Percentiles rank a stretch among this genome's conserved stretches.
Conservation (phyloP, 805 yeast genomes). For the Maudiozyma pseudohumilis region DNA sequence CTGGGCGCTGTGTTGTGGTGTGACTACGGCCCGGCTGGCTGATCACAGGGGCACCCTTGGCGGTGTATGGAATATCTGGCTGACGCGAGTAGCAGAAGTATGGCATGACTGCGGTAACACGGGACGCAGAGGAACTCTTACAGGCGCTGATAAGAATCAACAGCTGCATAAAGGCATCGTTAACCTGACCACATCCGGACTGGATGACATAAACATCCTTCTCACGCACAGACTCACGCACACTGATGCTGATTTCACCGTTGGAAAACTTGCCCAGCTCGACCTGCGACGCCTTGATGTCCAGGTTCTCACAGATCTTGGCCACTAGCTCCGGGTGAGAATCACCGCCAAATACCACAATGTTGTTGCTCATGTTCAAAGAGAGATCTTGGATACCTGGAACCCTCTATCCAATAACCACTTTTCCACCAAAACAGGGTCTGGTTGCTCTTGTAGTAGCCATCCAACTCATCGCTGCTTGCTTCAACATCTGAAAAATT, state of each 20-base stretch:
- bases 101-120: constrained; percentile 88
- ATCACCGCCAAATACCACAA: constrained; percentile 82
- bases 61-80: constrained; percentile 81
- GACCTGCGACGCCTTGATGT: constrained; percentile 63
- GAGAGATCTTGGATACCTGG: too few species aligned
- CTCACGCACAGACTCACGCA: constrained; percentile 84
- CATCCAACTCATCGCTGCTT: too few species aligned
- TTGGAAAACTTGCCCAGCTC: constrained; percentile 63
- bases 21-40: constrained; percentile 25
- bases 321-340: constrained; percentile 75
- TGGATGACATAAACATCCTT: constrained; percentile 91
- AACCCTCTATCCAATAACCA: too few species aligned
- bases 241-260: constrained; percentile 87
- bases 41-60: constrained; percentile 61
- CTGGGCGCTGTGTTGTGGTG: constrained; percentile 17
- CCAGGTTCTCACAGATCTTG: constrained; percentile 65
- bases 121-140: constrained; percentile 78
- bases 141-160: constrained; percentile 84
- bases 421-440: too few species aligned
- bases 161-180: constrained; percentile 76
- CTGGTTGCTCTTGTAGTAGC: too few species aligned
- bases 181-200: constrained; percentile 77
- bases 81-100: constrained; percentile 93
- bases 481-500: too few species aligned
- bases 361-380: constrained; percentile 26